Evolutionary conservation across 2,329 filamentous ascomycete genomes (phyloP).

Genomic region (Trichoderma koningii): DNA sequence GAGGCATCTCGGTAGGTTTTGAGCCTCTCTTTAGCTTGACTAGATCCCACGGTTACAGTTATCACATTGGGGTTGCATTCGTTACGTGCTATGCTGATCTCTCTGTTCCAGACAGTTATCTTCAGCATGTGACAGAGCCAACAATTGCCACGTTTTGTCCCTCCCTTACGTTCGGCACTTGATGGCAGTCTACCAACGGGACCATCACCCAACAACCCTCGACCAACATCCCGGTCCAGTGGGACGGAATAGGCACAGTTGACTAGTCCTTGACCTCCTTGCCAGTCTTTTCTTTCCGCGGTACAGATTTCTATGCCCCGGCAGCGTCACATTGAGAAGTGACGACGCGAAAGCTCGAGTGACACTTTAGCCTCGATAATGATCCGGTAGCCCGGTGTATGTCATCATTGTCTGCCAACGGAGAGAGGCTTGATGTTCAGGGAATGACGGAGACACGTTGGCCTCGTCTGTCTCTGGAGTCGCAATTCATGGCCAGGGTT

Average conservation of each 20-base stretch:
- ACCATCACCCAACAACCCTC: not conserved
- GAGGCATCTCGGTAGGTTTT: not conserved
- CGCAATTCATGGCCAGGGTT: not conserved
- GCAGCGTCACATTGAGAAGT: not conserved
- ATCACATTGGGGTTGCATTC: not conserved
- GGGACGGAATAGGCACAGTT: not conserved
- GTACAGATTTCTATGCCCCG: too few relatives aligned
- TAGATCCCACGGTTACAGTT: not conserved
- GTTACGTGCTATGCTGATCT: not conserved
- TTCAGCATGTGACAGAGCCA: not conserved
- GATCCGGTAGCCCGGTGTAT: conserved; percentile 2
- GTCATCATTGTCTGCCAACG: not conserved
- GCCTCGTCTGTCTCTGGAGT: not conserved
- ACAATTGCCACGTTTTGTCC: not conserved
- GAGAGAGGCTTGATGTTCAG: not conserved
- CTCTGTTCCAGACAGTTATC: not conserved
- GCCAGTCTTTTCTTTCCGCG: not conserved
- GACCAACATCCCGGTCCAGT: not conserved
- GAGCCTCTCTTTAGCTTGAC: not conserved
- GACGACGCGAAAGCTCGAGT: not conserved
- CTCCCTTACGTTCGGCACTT: not conserved
- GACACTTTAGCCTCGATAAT: not conserved
- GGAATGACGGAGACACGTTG: too few relatives aligned
- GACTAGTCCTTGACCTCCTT: not conserved
- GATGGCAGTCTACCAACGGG: not conserved